Percentiles rank a stretch among this genome's conserved stretches.
Conservation (phyloP, 2,329 filamentous ascomycete species). For the Pestalotiopsis sp. region DNA sequence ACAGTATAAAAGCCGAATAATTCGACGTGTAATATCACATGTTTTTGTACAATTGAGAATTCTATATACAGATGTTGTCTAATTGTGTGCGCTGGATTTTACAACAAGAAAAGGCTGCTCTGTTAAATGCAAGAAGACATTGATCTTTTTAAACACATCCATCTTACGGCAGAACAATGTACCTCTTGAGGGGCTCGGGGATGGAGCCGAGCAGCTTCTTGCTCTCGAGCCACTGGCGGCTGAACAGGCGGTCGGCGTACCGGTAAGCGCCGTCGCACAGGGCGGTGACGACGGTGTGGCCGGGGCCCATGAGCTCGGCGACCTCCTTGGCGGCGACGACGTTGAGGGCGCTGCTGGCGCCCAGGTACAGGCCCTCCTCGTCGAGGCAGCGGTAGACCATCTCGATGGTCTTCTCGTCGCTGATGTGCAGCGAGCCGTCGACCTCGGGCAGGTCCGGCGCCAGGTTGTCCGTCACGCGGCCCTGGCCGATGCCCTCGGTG, state of each 20-base stretch:
- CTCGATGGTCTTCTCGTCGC: constrained; percentile 91
- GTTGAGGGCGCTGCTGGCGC: constrained; percentile 90
- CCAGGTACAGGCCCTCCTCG: constrained; percentile 93
- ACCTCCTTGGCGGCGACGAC: constrained; percentile 95
- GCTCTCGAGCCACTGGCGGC: constrained; percentile 81
- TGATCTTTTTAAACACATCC: background rate
- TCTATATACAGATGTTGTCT: background rate
- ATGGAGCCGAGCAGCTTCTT: constrained; percentile 84
- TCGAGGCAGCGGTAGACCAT: constrained; percentile 98
- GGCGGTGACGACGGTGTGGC: constrained; percentile 89
- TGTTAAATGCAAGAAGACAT: constrained; percentile 14
- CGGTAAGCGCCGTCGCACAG: constrained; percentile 96
- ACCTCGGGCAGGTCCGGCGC: constrained; percentile 80
- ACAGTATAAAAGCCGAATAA: background rate
- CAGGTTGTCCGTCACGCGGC: constrained; percentile 93
- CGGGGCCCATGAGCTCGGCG: constrained; percentile 84
- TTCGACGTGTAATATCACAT: constrained; percentile 13
- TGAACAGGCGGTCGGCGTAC: constrained; percentile 94
- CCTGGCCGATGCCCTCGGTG: constrained; percentile 97
- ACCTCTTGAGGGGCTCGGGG: constrained; percentile 84
- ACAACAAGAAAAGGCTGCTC: constrained; percentile 8
- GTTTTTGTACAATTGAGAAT: background rate
- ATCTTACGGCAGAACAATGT: constrained; percentile 80
- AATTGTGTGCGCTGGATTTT: background rate
- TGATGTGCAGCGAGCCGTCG: constrained; percentile 82